These are phyloP conservation scores for Ceratobasidium sp. DNA, from an alignment of 1,284 basidiomycete genomes.

Conservation along the genomic window DNA sequence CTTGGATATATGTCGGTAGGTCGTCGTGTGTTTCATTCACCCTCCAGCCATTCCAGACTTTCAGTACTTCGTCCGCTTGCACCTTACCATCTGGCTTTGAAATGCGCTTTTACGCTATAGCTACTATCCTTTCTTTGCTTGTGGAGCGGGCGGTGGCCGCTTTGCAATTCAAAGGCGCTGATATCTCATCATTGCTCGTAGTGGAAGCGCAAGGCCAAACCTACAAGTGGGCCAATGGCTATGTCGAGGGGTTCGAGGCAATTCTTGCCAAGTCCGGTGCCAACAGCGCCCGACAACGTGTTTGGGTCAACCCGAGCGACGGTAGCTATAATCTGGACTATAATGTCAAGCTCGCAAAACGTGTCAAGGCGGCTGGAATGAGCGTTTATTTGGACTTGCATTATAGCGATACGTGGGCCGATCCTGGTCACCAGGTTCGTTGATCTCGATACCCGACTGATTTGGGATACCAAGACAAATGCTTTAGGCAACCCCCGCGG, in stretches of 20 bases:
- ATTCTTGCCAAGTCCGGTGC: constrained; percentile 66
- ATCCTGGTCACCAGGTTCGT: constrained; percentile 27
- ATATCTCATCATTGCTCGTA: constrained; percentile 68
- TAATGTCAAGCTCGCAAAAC: constrained; percentile 66
- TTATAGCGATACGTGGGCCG: constrained; percentile 70
- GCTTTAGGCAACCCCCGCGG: constrained; percentile 63
- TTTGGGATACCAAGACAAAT: neutral
- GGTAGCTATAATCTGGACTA: constrained; percentile 64
- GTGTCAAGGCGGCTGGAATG: constrained; percentile 68
- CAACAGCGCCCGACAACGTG: constrained; percentile 67
- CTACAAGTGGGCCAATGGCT: constrained; percentile 61
- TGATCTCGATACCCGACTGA: constrained; percentile 2
- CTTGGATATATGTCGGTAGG: neutral
- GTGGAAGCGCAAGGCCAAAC: constrained; percentile 63
- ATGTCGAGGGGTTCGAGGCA: constrained; percentile 61
- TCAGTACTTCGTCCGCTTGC: neutral
- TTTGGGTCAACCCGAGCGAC: constrained; percentile 65
- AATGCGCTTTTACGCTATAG: neutral
- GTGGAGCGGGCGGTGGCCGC: constrained; percentile 34
- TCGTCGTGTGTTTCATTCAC: neutral
- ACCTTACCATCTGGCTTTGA: neutral
- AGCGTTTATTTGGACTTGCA: constrained; percentile 68
- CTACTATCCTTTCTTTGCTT: constrained; percentile 1
- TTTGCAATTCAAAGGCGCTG: constrained; percentile 66
- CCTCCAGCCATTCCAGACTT: neutral